Base-by-base conservation (phyloP, 2,329 filamentous ascomycete species). In the Neonectria faginata region DNA sequence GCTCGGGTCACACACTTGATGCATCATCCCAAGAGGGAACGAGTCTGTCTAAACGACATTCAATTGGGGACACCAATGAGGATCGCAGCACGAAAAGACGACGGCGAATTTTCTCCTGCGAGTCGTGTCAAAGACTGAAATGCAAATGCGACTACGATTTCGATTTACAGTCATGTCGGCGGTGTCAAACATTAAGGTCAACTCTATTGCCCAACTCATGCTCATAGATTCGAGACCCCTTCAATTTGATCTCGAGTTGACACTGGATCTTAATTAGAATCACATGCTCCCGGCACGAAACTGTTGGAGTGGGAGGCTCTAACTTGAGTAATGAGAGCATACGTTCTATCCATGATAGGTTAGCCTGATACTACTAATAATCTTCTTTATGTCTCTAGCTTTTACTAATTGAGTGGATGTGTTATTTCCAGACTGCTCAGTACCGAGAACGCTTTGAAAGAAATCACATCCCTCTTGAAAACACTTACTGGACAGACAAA, bases 121-220 rank as follows among this genome's bases (percentile, higher is more conserved):
- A 42, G 16, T 53, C 57, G 1, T 60, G 57, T 9, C 57, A 60
- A 16, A 60, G 51, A 16, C 48, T 51, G 4, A 60, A 60, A 16
- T 53, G 48, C 48, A 60, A 27, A 47, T 60, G 57, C 22, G 57
- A 60, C 12, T 60, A 53, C 9, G 57, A 60, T 25, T 41, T 18
- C 11, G 22, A 12, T 10, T 22, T 47, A 6, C 48, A 52, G 18
- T 60, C 57, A 18, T 60, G 57, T 14, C 39, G 57, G 42, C 48
- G 50, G 7, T 60, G 57, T 9, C 48, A 60, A 7, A 53, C 48
- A 2, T 25, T 60, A 11, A 60, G 57, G 57, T 59, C 0, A 29
- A 31, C 39, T 18, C 16, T 6, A 16, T 10, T 8, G 12, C 33
- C 14, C 12, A 16, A 14, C 5, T 6, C 7, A 1, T 16, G 33